These are phyloP conservation scores for Tylopilus plumbeoviolaceoides DNA, from an alignment of 768 basidiomycete genomes.

Conservation along the genomic window DNA sequence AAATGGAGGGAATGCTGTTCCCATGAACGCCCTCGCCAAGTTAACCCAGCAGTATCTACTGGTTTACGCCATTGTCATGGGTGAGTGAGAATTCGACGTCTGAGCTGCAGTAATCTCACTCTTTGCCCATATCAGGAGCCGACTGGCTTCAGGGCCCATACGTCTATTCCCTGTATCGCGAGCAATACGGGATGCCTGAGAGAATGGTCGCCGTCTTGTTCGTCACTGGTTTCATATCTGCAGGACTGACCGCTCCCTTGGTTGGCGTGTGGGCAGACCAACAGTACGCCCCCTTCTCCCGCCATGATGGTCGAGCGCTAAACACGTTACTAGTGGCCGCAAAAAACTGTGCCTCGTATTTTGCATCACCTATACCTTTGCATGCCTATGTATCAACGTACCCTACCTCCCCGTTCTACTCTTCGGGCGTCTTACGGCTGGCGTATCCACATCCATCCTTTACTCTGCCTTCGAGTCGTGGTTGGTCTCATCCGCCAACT, in stretches of 20 bases:
- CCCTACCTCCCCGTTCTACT: constrained; percentile 57
- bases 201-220: constrained; percentile 65
- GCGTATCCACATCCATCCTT: constrained; percentile 70
- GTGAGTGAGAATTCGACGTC: constrained; percentile 32
- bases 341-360: constrained; percentile 65
- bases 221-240: constrained; percentile 73
- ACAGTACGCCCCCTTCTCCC: constrained; percentile 33
- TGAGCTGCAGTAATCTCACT: not conserved
- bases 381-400: constrained; percentile 58
- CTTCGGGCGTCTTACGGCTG: constrained; percentile 61
- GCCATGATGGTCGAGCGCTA: not conserved
- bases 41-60: constrained; percentile 52
- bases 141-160: constrained; percentile 84
- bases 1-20: constrained; percentile 24
- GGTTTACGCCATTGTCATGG: constrained; percentile 74
- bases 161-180: constrained; percentile 68
- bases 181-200: constrained; percentile 63
- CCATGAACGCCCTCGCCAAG: constrained; percentile 25
- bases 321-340: constrained; percentile 48
- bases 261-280: constrained; percentile 79
- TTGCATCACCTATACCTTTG: constrained; percentile 59
- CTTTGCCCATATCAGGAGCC: constrained; percentile 42
- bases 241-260: constrained; percentile 63
- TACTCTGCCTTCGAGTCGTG: constrained; percentile 77
- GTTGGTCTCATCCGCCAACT: constrained; percentile 61